These are phyloP conservation scores for Linnemannia schmuckeri DNA, from an alignment of 192 early-diverging fungal genomes.

Conservation along the genomic window DNA sequence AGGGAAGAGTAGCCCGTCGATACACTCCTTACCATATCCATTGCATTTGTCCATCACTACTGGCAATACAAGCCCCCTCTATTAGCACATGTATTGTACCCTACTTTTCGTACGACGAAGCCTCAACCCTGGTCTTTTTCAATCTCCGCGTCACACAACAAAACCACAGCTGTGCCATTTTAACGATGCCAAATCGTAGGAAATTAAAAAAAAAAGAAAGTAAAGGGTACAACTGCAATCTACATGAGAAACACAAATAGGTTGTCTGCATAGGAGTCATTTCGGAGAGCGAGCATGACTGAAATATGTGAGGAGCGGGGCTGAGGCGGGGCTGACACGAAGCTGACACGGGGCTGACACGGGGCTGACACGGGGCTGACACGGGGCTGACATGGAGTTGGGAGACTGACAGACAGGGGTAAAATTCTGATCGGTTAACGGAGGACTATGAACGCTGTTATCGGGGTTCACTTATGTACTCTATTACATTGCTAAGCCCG, in stretches of 20 bases:
- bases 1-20: too few species aligned
- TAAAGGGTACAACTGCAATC: background rate
- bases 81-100: too few species aligned
- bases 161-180: background rate
- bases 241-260: background rate
- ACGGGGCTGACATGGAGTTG: background rate
- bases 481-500: background rate
- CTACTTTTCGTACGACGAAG: too few species aligned
- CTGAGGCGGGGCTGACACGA: background rate
- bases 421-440: background rate
- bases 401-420: background rate
- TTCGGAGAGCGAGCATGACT: background rate
- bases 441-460: background rate
- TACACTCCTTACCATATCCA: too few species aligned
- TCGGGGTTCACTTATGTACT: background rate
- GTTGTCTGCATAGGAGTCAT: background rate
- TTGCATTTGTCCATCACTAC: too few species aligned
- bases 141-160: background rate
- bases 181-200: background rate
- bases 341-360: background rate
- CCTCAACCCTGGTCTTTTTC: background rate
- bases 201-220: background rate
- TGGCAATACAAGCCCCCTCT: too few species aligned
- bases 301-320: background rate
- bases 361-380: background rate